A percentile compares a stretch with the other conserved stretches of the same genome.
Conservation (phyloP, 1,284 basidiomycete species). For the Neonothopanus nambi region DNA sequence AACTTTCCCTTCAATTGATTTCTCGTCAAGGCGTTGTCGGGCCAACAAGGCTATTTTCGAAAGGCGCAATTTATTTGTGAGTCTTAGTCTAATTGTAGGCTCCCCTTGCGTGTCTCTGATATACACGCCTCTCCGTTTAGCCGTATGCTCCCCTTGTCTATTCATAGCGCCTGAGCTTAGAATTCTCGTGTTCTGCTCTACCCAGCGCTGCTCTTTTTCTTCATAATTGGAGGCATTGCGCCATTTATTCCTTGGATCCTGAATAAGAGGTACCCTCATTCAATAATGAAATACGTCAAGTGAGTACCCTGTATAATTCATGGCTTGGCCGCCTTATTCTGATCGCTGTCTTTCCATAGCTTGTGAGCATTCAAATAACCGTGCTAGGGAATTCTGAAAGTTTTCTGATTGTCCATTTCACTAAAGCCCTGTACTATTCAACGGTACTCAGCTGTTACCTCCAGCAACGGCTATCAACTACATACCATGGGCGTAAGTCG, state of each 20-base stretch:
- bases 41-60: constrained; percentile 35
- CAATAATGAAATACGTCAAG: constrained; percentile 47
- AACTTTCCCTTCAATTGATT: too few species aligned
- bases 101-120: background rate
- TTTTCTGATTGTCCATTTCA: background rate
- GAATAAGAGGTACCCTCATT: constrained; percentile 43
- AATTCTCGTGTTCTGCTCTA: too few species aligned
- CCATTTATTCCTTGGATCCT: constrained; percentile 45
- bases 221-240: constrained; percentile 45
- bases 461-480: constrained; percentile 42
- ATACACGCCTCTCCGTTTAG: background rate
- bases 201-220: constrained; percentile 44
- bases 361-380: too few species aligned
- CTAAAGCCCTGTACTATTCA: constrained; percentile 35
- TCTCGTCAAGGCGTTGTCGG: constrained; percentile 34
- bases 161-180: too few species aligned
- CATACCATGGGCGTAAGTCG: constrained; percentile 39
- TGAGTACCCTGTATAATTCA: constrained; percentile 39
- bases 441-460: constrained; percentile 38
- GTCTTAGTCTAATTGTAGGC: constrained; percentile 11
- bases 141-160: too few species aligned
- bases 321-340: background rate
- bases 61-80: constrained; percentile 37
- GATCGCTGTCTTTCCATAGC: constrained; percentile 27
- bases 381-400: too few species aligned